Percentiles rank a stretch among this genome's conserved stretches.
phyloP scores from a whole-genome alignment of 1,284 basidiomycete species.

The Puccinia polysora region DNA sequence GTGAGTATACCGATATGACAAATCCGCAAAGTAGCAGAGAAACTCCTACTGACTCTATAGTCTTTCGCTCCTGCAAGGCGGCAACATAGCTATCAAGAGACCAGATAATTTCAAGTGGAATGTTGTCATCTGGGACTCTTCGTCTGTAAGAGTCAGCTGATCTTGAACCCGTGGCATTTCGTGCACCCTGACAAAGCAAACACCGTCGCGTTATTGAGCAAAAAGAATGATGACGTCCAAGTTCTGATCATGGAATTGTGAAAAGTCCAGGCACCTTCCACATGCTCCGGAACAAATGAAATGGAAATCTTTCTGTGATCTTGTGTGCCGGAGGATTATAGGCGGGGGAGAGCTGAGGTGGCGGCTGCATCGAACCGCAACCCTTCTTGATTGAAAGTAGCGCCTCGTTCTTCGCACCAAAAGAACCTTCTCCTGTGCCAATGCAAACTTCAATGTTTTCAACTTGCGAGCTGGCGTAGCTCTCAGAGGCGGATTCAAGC shows the following conservation, averaged over 20 bases:
- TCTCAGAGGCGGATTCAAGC: not conserved
- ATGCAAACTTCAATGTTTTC: too few relatives aligned
- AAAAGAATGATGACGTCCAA: constrained; percentile 4
- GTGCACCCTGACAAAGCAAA: not conserved
- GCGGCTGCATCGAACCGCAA: too few relatives aligned
- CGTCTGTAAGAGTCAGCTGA: not conserved
- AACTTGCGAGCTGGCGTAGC: not conserved
- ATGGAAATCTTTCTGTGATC: too few relatives aligned
- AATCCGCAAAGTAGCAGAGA: not conserved
- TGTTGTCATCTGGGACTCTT: constrained; percentile 21
- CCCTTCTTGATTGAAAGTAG: too few relatives aligned
- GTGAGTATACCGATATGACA: not conserved
- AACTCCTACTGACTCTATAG: constrained; percentile 8
- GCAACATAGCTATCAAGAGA: constrained; percentile 24
- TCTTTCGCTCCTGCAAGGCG: constrained; percentile 12
- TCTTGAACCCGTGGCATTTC: not conserved
- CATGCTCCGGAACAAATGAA: too few relatives aligned
- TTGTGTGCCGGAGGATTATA: too few relatives aligned
- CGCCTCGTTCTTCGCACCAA: too few relatives aligned
- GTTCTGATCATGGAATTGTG: too few relatives aligned
- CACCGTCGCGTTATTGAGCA: not conserved
- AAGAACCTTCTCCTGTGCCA: too few relatives aligned
- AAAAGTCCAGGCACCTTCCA: too few relatives aligned
- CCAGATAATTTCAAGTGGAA: constrained; percentile 38
- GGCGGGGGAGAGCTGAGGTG: too few relatives aligned